Evolutionary conservation across 2,329 filamentous ascomycete species (phyloP).

Genomic region (Canariomyces notabilis): DNA sequence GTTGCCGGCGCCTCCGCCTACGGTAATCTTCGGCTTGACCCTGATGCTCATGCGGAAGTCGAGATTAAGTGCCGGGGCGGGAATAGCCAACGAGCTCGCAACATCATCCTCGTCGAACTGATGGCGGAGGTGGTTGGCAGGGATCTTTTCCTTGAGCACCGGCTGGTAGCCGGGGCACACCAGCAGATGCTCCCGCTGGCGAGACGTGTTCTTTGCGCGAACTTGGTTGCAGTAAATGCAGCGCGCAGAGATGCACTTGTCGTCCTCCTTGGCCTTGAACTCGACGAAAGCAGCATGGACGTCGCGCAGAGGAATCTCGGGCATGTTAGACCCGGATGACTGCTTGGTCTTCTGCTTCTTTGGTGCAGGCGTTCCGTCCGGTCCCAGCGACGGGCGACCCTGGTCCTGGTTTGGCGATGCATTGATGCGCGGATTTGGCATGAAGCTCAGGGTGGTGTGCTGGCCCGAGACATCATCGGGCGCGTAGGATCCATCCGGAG

Average conservation of each 20-base stretch:
- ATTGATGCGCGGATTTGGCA: conserved; percentile 25
- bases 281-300: conserved; percentile 26
- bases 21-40: conserved; percentile 23
- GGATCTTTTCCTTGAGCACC: conserved; percentile 24
- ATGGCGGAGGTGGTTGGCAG: conserved; percentile 23
- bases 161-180: conserved; percentile 21
- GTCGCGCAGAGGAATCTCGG: conserved; percentile 23
- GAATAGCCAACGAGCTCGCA: conserved; percentile 21
- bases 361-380: conserved; percentile 18
- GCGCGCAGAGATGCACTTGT: conserved; percentile 22
- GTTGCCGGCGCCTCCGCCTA: conserved; percentile 17
- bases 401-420: conserved; percentile 13
- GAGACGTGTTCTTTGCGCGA: conserved; percentile 26
- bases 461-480: conserved; percentile 1
- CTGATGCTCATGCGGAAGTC: conserved; percentile 25
- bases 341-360: conserved; percentile 24
- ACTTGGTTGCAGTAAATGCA: conserved; percentile 24
- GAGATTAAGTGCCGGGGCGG: conserved; percentile 19
- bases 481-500: conserved; percentile 1
- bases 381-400: conserved; percentile 12
- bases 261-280: conserved; percentile 22
- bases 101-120: conserved; percentile 26
- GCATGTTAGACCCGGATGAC: conserved; percentile 9
- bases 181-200: conserved; percentile 25
- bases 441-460: conserved; percentile 21